Percentiles rank a stretch among this genome's conserved stretches.
These are phyloP conservation scores for Puccinia polysora DNA, from an alignment of 1,284 basidiomycete species.

Conservation along the genomic window DNA sequence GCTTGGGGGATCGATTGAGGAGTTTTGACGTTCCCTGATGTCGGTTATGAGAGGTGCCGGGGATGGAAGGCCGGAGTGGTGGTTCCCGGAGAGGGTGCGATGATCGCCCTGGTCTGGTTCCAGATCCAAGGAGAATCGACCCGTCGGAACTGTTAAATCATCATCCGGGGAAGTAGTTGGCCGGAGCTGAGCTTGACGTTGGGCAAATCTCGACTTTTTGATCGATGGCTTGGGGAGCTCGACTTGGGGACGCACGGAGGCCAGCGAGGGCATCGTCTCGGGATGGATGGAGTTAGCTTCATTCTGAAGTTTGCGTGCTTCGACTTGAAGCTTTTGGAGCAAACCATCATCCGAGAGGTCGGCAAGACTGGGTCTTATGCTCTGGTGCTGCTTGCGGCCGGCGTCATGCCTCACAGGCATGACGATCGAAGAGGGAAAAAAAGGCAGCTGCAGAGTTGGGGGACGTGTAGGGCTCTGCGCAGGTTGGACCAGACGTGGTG, in stretches of 20 bases:
- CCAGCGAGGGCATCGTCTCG: background rate
- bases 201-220: conserved; percentile 32
- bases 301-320: conserved; percentile 25
- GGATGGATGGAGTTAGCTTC: background rate
- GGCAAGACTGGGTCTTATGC: conserved; percentile 20
- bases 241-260: background rate
- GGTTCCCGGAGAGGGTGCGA: background rate
- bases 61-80: background rate
- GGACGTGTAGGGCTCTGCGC: too few relatives aligned
- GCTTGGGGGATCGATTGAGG: conserved; percentile 6
- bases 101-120: background rate
- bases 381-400: too few relatives aligned
- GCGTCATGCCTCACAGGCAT: too few relatives aligned
- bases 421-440: too few relatives aligned
- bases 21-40: conserved; percentile 18
- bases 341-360: conserved; percentile 35
- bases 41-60: conserved; percentile 14
- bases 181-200: conserved; percentile 22
- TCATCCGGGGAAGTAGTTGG: background rate
- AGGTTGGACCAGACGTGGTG: too few relatives aligned
- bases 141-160: conserved; percentile 12
- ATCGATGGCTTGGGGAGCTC: background rate
- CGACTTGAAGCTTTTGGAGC: conserved; percentile 16
- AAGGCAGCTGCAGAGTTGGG: too few relatives aligned
- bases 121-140: conserved; percentile 33